phyloP scores from a whole-genome alignment of 2,329 filamentous ascomycete genomes.

The Cladophialophora psammophila region DNA sequence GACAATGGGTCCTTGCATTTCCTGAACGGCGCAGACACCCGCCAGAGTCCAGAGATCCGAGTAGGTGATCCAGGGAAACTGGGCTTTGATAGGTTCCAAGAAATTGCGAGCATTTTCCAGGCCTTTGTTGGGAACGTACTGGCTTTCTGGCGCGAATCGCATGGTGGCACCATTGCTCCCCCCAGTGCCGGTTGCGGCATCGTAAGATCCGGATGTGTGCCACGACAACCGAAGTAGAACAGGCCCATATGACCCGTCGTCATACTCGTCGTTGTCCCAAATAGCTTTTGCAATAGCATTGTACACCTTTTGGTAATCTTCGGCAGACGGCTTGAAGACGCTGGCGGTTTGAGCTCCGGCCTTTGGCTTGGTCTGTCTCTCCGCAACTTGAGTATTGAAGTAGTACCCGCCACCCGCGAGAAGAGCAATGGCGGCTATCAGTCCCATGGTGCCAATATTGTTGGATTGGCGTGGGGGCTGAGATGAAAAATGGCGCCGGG shows the following conservation, averaged over 20 bases:
- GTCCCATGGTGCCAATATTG: conserved; percentile 63
- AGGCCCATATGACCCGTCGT: conserved; percentile 94
- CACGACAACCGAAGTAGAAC: conserved; percentile 90
- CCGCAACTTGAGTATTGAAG: conserved; percentile 46
- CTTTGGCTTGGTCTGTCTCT: conserved; percentile 20
- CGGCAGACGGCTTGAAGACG: conserved; percentile 75
- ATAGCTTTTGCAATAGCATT: conserved; percentile 80
- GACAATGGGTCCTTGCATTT: conserved; percentile 88
- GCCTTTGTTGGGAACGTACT: conserved; percentile 93
- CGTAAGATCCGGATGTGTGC: conserved; percentile 93
- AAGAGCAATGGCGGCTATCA: conserved; percentile 64
- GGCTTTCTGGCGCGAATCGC: conserved; percentile 87
- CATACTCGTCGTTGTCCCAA: conserved; percentile 91
- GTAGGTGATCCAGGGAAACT: conserved; percentile 96
- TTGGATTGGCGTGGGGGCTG: conserved; percentile 61
- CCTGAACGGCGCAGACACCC: conserved; percentile 86
- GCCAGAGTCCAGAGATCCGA: conserved; percentile 95
- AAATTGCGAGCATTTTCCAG: conserved; percentile 87
- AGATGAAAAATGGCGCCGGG: conserved; percentile 81
- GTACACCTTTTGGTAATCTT: conserved; percentile 96
- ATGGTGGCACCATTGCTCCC: conserved; percentile 97
- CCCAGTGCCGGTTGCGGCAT: conserved; percentile 85
- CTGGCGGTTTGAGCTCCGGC: conserved; percentile 52
- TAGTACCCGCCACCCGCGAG: conserved; percentile 72
- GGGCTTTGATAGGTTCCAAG: conserved; percentile 86